phyloP scores from a whole-genome alignment of 208 protist species.

The Novymonas esmeraldas region DNA sequence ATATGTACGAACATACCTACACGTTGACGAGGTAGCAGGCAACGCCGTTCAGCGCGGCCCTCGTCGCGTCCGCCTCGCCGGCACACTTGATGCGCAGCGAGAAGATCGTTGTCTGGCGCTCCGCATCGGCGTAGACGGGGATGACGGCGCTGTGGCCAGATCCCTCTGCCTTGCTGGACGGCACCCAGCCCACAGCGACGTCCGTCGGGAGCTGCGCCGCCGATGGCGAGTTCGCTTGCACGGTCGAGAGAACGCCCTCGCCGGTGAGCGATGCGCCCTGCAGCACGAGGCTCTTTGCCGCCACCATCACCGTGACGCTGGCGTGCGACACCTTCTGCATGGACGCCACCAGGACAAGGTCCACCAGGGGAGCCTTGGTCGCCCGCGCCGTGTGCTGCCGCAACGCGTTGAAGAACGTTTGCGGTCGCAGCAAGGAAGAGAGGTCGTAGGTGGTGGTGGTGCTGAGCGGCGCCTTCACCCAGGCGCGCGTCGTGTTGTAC shows the following conservation, averaged over 20 bases:
- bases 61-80: slow-evolving; percentile 26
- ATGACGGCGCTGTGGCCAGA: slow-evolving; percentile 35
- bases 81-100: slow-evolving; percentile 49
- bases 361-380: slow-evolving; percentile 68
- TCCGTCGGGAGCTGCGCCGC: slow-evolving; percentile 53
- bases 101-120: slow-evolving; percentile 58
- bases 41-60: slow-evolving; percentile 63
- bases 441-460: slow-evolving; percentile 76
- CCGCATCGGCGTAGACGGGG: slow-evolving; percentile 76
- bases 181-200: slow-evolving; percentile 67
- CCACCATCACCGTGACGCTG: slow-evolving; percentile 46
- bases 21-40: slow-evolving; percentile 64
- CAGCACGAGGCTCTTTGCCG: slow-evolving; percentile 62
- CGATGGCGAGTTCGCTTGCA: slow-evolving; percentile 66
- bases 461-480: slow-evolving; percentile 41
- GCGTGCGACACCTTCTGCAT: slow-evolving; percentile 17
- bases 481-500: slow-evolving; percentile 40
- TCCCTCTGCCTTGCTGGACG: slow-evolving; percentile 19
- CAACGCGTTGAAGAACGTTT: slow-evolving; percentile 96
- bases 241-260: slow-evolving; percentile 39
- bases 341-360: slow-evolving; percentile 69
- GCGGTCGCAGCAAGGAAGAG: slow-evolving; percentile 87
- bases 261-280: slow-evolving; percentile 67
- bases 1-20: slow-evolving; percentile 1
- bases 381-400: slow-evolving; percentile 93